These are phyloP conservation scores for Escovopsis sp. DNA, from an alignment of 2,329 filamentous ascomycete genomes.

Conservation along the genomic window DNA sequence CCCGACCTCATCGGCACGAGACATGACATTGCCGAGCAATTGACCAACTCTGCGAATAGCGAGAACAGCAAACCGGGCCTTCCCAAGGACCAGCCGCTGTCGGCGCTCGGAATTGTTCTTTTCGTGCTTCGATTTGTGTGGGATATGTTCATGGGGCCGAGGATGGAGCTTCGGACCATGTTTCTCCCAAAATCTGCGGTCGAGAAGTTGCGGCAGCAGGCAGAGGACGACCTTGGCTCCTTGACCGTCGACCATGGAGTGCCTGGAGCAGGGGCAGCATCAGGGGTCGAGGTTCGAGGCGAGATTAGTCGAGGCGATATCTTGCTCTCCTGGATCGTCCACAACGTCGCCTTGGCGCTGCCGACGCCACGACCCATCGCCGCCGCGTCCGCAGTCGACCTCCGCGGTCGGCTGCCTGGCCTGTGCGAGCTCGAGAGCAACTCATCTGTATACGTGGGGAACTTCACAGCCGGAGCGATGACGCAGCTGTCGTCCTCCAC, in stretches of 20 bases:
- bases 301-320: not conserved
- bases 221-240: not conserved
- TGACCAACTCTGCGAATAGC: not conserved
- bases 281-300: no score
- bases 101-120: not conserved
- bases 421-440: slow-evolving; percentile 4
- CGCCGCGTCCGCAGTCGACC: slow-evolving; percentile 12
- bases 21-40: slow-evolving; percentile 1
- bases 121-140: not conserved
- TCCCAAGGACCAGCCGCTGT: not conserved
- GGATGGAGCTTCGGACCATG: not conserved
- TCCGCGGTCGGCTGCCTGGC: slow-evolving; percentile 11
- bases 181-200: not conserved
- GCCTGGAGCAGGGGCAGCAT: no score
- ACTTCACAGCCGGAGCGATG: slow-evolving; percentile 9
- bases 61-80: not conserved
- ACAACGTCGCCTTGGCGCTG: not conserved
- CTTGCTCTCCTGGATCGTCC: not conserved
- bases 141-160: not conserved
- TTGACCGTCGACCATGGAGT: not conserved
- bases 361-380: slow-evolving; percentile 8
- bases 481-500: slow-evolving; percentile 10
- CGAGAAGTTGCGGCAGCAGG: not conserved
- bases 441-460: slow-evolving; percentile 14
- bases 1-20: slow-evolving; percentile 13